phyloP scores from a whole-genome alignment of 805 yeast species.

The Candida insectalens region DNA sequence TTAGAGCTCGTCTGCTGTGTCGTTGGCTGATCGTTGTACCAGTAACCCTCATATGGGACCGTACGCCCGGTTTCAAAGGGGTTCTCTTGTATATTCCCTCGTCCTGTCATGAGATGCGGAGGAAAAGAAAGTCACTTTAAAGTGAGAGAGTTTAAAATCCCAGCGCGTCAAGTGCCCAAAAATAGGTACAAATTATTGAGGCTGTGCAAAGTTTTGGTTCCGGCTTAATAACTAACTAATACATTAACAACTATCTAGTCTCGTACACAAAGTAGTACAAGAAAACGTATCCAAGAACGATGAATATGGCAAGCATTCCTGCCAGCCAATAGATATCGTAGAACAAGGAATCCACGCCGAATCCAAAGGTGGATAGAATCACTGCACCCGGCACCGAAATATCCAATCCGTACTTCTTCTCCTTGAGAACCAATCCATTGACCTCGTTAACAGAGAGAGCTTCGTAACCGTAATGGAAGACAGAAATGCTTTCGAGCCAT shows the following conservation, averaged over 20 bases:
- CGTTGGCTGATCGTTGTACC: too few relatives aligned
- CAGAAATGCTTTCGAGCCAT: conserved; percentile 75
- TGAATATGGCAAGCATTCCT: conserved; percentile 47
- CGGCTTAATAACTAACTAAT: too few relatives aligned
- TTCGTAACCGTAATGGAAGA: conserved; percentile 95
- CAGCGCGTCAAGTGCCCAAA: too few relatives aligned
- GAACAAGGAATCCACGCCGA: conserved; percentile 67
- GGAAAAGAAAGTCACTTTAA: too few relatives aligned
- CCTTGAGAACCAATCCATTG: conserved; percentile 70
- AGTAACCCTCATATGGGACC: too few relatives aligned
- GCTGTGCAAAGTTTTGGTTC: too few relatives aligned
- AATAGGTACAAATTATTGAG: too few relatives aligned
- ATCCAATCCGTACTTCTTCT: conserved; percentile 83
- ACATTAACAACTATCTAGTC: conserved; percentile 40
- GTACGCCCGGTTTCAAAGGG: too few relatives aligned
- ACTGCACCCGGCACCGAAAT: conserved; percentile 98
- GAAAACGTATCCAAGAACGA: conserved; percentile 63
- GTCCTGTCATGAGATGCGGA: too few relatives aligned
- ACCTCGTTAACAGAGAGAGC: conserved; percentile 90
- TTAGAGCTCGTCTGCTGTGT: too few relatives aligned
- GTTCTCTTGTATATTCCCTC: too few relatives aligned
- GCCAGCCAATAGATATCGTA: conserved; percentile 55
- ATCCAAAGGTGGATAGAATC: conserved; percentile 90
- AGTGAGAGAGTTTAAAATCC: too few relatives aligned
- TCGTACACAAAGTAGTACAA: conserved; percentile 70